Evolutionary conservation across 176 grass and related monocot species (phyloP).

Genomic region (Elaeis guineensis): DNA sequence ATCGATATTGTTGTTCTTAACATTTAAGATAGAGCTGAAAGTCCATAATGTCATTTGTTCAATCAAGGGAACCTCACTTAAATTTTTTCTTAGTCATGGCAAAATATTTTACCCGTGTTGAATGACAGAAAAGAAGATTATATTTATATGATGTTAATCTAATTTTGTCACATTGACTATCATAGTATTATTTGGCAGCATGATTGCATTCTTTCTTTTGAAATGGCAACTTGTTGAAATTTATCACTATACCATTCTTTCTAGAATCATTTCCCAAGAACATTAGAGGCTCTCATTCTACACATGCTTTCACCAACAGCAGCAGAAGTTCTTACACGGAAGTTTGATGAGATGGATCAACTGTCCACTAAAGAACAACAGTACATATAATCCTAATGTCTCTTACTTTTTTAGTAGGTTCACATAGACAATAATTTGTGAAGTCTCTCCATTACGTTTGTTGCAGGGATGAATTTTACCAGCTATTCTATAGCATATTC

Average conservation of each 20-base stretch:
- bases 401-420: slow-evolving; percentile 2
- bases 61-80: too few relatives aligned
- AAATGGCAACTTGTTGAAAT: too few relatives aligned
- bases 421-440: slow-evolving; percentile 10
- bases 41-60: too few relatives aligned
- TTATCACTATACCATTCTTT: slow-evolving; percentile 1
- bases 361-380: slow-evolving; percentile 67
- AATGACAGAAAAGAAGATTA: too few relatives aligned
- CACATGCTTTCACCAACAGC: slow-evolving; percentile 66
- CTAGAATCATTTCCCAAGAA: slow-evolving; percentile 82
- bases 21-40: too few relatives aligned
- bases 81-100: too few relatives aligned
- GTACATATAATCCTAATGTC: slow-evolving; percentile 25
- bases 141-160: too few relatives aligned
- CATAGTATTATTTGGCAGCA: too few relatives aligned
- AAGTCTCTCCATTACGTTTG: not conserved
- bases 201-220: too few relatives aligned
- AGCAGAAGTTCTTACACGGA: slow-evolving; percentile 92
- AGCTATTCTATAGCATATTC: slow-evolving; percentile 70
- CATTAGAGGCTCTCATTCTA: slow-evolving; percentile 69
- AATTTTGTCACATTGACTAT: too few relatives aligned
- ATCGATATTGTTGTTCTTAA: too few relatives aligned
- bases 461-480: slow-evolving; percentile 65
- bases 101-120: too few relatives aligned
- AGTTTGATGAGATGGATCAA: slow-evolving; percentile 87